Evolutionary conservation across 345 rosid species (phyloP).

Genomic region (Nasturtium officinale): DNA sequence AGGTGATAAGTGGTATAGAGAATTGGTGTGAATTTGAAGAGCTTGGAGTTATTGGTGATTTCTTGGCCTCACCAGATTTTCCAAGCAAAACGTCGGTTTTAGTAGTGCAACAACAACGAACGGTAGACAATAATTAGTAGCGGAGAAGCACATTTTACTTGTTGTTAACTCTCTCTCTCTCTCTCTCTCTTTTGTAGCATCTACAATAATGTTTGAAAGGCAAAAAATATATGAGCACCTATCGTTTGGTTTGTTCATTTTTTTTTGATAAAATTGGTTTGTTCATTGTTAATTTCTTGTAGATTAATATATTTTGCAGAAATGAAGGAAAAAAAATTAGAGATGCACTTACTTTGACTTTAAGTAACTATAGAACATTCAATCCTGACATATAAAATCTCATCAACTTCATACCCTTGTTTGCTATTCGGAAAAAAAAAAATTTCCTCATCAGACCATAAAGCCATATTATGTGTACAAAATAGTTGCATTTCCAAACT

Average conservation of each 20-base stretch:
- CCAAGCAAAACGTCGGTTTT: slow-evolving; percentile 43
- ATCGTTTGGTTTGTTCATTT: neutral
- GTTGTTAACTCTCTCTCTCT: too few species aligned
- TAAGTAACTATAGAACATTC: too few species aligned
- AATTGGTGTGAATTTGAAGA: slow-evolving; percentile 68
- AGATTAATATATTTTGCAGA: neutral
- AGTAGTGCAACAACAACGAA: slow-evolving; percentile 45
- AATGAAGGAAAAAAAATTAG: too few species aligned
- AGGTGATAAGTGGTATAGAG: slow-evolving; percentile 46
- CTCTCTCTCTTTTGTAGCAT: slow-evolving; percentile 24
- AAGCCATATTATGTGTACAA: too few species aligned
- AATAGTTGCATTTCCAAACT: too few species aligned
- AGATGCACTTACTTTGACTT: too few species aligned
- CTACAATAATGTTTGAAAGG: neutral
- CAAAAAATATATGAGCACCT: neutral
- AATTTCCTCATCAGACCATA: too few species aligned
- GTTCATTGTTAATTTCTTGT: neutral
- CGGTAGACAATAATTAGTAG: slow-evolving; percentile 24
- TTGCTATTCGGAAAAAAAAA: too few species aligned
- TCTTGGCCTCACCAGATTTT: slow-evolving; percentile 55
- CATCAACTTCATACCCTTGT: too few species aligned
- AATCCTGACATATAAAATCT: too few species aligned
- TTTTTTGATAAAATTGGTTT: neutral
- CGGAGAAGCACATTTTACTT: neutral
- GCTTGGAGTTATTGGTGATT: slow-evolving; percentile 62